A percentile compares a stretch with the other conserved stretches of the same genome.
These are phyloP conservation scores for Sphaceloma murrayae DNA, from an alignment of 2,329 filamentous ascomycete species.

Conservation along the genomic window DNA sequence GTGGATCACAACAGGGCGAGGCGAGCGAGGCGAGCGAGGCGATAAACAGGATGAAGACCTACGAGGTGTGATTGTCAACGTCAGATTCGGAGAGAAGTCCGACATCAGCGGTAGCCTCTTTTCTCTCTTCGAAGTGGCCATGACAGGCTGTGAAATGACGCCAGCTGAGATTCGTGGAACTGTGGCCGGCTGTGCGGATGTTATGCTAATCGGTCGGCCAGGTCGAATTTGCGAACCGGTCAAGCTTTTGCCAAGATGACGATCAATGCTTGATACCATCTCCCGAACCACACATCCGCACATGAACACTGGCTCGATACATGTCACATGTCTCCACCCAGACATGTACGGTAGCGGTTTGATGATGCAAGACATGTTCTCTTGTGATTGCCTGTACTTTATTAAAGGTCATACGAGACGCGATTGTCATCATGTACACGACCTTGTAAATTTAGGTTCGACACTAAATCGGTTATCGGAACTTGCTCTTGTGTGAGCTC, in stretches of 20 bases:
- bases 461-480: conserved; percentile 7
- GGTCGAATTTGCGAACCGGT: background rate
- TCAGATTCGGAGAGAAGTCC: conserved; percentile 36
- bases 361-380: no score
- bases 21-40: no score
- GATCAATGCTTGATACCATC: conserved; percentile 1
- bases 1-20: conserved; percentile 17
- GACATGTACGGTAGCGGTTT: no score
- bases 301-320: no score
- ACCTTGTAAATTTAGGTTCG: background rate
- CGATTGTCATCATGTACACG: background rate
- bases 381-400: no score
- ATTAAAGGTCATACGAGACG: no score
- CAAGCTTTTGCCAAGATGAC: conserved; percentile 4
- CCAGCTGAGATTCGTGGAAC: no score
- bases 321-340: no score
- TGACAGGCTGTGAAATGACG: background rate
- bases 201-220: background rate
- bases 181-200: background rate
- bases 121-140: background rate
- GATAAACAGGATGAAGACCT: no score
- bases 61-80: conserved; percentile 38
- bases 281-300: conserved; percentile 7
- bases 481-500: background rate
- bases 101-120: conserved; percentile 33